Conservation (phyloP, 139 green algal genomes). For the Mychonastes homosphaera region DNA sequence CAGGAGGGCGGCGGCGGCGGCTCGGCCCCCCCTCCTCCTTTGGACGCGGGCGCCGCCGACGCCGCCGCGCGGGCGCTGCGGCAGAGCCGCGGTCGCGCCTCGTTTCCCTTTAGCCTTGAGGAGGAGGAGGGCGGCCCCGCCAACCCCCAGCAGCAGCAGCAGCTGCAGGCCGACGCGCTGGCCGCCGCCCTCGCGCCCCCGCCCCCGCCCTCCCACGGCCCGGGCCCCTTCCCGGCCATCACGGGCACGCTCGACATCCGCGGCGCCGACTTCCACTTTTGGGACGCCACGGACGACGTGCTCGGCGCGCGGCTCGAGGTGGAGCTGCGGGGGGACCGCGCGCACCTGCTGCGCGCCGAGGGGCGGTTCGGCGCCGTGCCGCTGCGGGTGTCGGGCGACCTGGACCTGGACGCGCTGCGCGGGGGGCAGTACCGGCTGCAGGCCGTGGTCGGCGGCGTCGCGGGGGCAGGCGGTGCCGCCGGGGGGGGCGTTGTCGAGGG, state of each 20-base stretch:
- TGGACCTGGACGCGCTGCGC: slow-evolving; percentile 81
- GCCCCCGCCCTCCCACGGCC: too few relatives aligned
- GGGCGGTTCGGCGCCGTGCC: slow-evolving; percentile 70
- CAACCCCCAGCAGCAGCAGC: too few relatives aligned
- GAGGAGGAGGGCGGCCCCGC: too few relatives aligned
- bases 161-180: too few relatives aligned
- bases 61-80: slow-evolving; percentile 48
- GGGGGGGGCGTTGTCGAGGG: too few relatives aligned
- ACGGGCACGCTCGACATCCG: slow-evolving; percentile 36
- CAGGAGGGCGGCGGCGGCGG: too few relatives aligned
- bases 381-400: slow-evolving; percentile 61
- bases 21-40: too few relatives aligned
- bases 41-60: slow-evolving; percentile 47
- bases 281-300: slow-evolving; percentile 85
- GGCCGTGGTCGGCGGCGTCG: slow-evolving; percentile 40
- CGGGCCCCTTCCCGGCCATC: slow-evolving; percentile 78
- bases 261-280: slow-evolving; percentile 82
- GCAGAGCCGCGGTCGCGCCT: too few relatives aligned
- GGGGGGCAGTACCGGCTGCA: slow-evolving; percentile 73
- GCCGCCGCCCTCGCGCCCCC: too few relatives aligned
- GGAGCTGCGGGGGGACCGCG: slow-evolving; percentile 75
- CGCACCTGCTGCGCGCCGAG: slow-evolving; percentile 82
- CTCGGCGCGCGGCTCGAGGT: slow-evolving; percentile 63
- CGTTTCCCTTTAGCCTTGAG: too few relatives aligned
- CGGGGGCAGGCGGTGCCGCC: too few relatives aligned